These are phyloP conservation scores for Bromus sterilis DNA, from an alignment of 176 grass and related monocot species.

Conservation along the genomic window DNA sequence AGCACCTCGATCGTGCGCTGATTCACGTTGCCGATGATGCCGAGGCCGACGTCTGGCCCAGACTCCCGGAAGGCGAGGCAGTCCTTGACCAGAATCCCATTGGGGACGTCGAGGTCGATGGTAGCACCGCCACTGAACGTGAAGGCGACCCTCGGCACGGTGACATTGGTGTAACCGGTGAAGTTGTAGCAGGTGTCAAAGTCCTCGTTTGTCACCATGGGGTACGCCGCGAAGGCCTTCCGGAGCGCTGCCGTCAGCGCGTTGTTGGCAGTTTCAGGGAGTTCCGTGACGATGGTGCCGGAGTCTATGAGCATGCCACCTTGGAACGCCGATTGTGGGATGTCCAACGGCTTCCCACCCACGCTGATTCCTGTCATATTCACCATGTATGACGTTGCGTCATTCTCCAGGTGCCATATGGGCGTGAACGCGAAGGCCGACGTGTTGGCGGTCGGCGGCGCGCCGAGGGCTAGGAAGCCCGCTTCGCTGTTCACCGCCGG, in stretches of 20 bases:
- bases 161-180: conserved; percentile 18
- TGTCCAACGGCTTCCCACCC: conserved; percentile 19
- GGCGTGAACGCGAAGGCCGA: conserved; percentile 36
- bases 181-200: conserved; percentile 57
- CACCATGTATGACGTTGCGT: conserved; percentile 40
- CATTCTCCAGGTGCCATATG: not conserved
- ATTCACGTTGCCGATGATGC: conserved; percentile 61
- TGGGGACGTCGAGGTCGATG: conserved; percentile 23
- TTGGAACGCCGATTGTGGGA: conserved; percentile 22
- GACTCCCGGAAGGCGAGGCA: conserved; percentile 53
- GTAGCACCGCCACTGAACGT: conserved; percentile 28
- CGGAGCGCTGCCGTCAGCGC: conserved; percentile 43
- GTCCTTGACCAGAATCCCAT: conserved; percentile 33
- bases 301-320: conserved; percentile 56
- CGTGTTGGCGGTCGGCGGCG: not conserved
- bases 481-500: conserved; percentile 28
- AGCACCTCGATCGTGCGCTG: conserved; percentile 53
- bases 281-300: conserved; percentile 38
- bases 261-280: conserved; percentile 49
- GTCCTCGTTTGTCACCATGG: not conserved
- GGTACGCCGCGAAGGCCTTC: conserved; percentile 32
- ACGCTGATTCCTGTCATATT: conserved; percentile 40
- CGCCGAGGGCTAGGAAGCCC: conserved; percentile 58
- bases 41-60: not conserved
- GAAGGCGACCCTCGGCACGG: conserved; percentile 33